Evolutionary conservation across 345 rosid genomes (phyloP), one percentile per base, ranked within the genome.

Genomic region (Pugionium dolabratum): DNA sequence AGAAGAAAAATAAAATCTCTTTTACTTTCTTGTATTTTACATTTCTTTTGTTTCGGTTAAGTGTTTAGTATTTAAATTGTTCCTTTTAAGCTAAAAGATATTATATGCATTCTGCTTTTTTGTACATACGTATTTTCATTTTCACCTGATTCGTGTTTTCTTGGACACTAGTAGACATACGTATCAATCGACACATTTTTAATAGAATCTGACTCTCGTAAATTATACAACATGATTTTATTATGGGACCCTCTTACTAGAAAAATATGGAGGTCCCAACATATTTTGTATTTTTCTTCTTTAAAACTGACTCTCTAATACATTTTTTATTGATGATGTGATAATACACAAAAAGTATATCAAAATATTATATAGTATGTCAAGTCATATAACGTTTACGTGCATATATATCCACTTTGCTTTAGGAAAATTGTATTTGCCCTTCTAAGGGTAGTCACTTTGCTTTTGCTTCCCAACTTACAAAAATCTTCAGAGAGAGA

Each of bases 121-220:
- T 60, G 62, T 59, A 52, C 73, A 45, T 37, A 61, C 26, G 59
- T 47, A 54, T 42, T 67, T 55, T 62, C 48, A 34, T 62, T 68
- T 67, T 67, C 78, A 67, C 69, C 76, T 72, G 71, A 43, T 72
- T 43, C 46, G 58, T 58, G 61, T 59, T 65, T 39, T 54, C 30
- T 72, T 50, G 34, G 43, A 43, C 40, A 50, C 65, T 50, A 33
- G 37, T 64, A 72, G 26, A 7, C 50, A 60, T 51, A 42, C 27
- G 34, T 70, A 70, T 54, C 51, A 54, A 54, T 6, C 62, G 41
- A 64, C 75, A 55, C 28, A 42, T 62, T 54, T 53, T 54, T 53
- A 36, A 36, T 35, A 41, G 36, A 59, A 41, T 34, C 73, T 39
- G 69, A 55, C 45, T 39, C 27, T 29, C 6, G 29, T 55, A 48